Conservation (phyloP, 768 basidiomycete genomes). For the Russula compacta region DNA sequence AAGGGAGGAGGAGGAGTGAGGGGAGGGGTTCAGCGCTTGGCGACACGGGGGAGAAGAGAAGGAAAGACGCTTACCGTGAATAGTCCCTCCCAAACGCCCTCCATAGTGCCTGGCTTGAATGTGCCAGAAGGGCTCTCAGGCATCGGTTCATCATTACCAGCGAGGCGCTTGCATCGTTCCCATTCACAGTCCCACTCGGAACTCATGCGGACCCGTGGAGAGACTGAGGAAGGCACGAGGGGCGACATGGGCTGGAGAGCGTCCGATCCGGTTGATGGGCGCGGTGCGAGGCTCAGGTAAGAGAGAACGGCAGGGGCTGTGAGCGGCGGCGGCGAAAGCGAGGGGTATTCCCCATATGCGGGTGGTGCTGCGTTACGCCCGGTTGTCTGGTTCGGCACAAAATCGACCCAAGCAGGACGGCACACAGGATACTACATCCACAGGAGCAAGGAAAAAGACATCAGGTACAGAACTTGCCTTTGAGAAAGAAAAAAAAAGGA, state of each 20-base stretch:
- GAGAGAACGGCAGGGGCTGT: conserved; percentile 65
- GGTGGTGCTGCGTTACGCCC: conserved; percentile 5
- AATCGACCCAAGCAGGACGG: conserved; percentile 49
- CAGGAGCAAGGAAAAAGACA: neutral
- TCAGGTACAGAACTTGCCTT: neutral
- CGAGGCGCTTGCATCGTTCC: conserved; percentile 40
- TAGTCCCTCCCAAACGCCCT: conserved; percentile 73
- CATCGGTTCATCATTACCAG: conserved; percentile 26
- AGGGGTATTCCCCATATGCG: conserved; percentile 32
- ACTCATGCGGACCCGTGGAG: conserved; percentile 24
- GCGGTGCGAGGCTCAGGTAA: conserved; percentile 46
- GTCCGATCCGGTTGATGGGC: conserved; percentile 21
- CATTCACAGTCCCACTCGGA: conserved; percentile 67
- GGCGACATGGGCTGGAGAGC: conserved; percentile 24
- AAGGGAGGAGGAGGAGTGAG: too few species aligned
- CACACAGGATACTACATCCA: conserved; percentile 50
- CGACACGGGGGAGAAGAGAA: neutral
- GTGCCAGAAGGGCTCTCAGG: conserved; percentile 33
- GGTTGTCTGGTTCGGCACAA: conserved; percentile 30
- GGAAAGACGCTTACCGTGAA: conserved; percentile 48
- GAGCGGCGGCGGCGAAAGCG: conserved; percentile 49
- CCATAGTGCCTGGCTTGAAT: conserved; percentile 58
- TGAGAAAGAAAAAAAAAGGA: neutral
- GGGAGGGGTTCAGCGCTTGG: neutral
- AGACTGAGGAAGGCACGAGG: conserved; percentile 20